Evolutionary conservation across 768 basidiomycete genomes (phyloP), one percentile per base, ranked within the genome.

Genomic region (Phallus indusiatus): DNA sequence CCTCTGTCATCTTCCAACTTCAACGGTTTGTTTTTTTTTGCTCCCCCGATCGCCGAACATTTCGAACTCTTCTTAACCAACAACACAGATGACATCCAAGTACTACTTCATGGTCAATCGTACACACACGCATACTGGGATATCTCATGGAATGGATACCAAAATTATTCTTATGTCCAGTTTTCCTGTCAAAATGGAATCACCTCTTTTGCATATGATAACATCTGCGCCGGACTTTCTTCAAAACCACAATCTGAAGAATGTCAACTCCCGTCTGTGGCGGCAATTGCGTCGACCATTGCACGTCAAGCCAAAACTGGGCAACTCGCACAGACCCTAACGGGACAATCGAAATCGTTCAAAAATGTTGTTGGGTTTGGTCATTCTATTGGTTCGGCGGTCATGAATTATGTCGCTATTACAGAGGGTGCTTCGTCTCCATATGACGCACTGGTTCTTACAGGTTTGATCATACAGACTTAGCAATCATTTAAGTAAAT

Each of bases 271-370:
- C 57, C 49, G 14, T 51, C 49, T 8, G 57, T 18, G 5, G 50
- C 22, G 3, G 47, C 20, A 35, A 48, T 59, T 11, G 4, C 50
- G 12, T 59, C 57, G 21, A 34, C 57, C 18, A 34, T 59, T 18
- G 37, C 57, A 20, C 57, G 57, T 18, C 47, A 53, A 24, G 33
- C 52, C 5, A 59, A 59, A 37, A 59, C 47, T 34, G 57, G 57
- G 2, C 52, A 33, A 42, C 35, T 59, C 24, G 28, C 33, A 22
- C 48, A 37, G 11, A 35, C 50, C 5, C 57, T 59, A 16, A 59
- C 57, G 20, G 57, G 57, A 20, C 47, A 35, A 36, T 10, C 20
- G 28, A 53, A 34, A 12, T 2, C 17, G 36, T 59, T 34, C 57
- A 12, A 51, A 16, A 50, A 53, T 16, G 57, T 36, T 33, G 37